Conservation (phyloP, 78 protist genomes). For the Dictyostelium capitatum region DNA sequence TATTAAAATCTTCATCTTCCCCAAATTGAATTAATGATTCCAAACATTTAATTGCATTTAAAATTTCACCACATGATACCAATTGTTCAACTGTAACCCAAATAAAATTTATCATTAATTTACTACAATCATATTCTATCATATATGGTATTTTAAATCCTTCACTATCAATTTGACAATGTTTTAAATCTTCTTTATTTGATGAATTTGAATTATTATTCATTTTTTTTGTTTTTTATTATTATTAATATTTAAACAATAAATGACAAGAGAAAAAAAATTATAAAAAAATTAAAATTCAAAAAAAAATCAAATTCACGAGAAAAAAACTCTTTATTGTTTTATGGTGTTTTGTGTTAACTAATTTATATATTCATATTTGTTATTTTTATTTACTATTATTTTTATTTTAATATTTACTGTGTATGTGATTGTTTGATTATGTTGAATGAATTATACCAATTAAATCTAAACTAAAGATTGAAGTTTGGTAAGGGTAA, state of each 20-base stretch:
- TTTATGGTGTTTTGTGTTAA: no score
- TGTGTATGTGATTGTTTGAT: no score
- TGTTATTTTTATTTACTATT: background rate
- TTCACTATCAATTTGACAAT: background rate
- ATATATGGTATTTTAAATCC: background rate
- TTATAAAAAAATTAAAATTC: background rate
- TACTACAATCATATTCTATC: conserved; percentile 11
- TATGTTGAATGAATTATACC: background rate
- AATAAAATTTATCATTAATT: conserved; percentile 27
- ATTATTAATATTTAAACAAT: no score
- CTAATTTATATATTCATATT: no score
- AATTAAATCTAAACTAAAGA: conserved; percentile 27
- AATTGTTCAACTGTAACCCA: conserved; percentile 59
- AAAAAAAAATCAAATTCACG: background rate
- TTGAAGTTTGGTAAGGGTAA: conserved; percentile 47
- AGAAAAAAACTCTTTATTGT: no score
- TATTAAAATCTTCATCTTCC: background rate
- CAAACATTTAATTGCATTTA: conserved; percentile 44
- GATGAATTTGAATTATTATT: no score
- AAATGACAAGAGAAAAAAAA: background rate
- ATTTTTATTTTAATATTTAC: no score
- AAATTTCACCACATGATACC: conserved; percentile 33
- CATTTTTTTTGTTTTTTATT: no score
- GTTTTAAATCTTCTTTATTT: background rate
- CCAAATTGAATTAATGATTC: conserved; percentile 9